Evolutionary conservation across 495 filamentous ascomycete species (phyloP).

Genomic region (Trichoderma asperelloides): DNA sequence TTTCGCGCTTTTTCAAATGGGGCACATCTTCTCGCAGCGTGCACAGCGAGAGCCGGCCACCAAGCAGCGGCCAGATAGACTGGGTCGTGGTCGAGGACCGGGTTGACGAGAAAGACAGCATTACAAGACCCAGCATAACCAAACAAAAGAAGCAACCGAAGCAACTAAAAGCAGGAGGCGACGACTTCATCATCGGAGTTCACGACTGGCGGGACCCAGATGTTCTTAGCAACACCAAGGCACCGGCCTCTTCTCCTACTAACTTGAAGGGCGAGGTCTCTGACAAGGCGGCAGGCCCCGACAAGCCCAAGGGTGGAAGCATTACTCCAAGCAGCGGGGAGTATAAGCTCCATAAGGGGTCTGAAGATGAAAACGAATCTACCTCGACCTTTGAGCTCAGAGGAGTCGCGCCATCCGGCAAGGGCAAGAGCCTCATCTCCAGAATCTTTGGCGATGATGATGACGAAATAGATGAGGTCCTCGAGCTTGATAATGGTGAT

Average conservation of each 20-base stretch:
- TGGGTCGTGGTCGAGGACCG: slow-evolving; percentile 66
- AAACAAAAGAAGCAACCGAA: slow-evolving; percentile 20
- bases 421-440: slow-evolving; percentile 27
- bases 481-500: slow-evolving; percentile 14
- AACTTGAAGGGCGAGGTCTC: neutral
- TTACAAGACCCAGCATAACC: slow-evolving; percentile 27
- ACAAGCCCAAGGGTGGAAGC: slow-evolving; percentile 52
- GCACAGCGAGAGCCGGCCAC: slow-evolving; percentile 56
- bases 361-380: neutral
- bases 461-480: slow-evolving; percentile 16
- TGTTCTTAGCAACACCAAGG: slow-evolving; percentile 17
- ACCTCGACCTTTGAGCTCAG: neutral
- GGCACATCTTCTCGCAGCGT: slow-evolving; percentile 22
- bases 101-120: slow-evolving; percentile 44
- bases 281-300: slow-evolving; percentile 16
- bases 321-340: slow-evolving; percentile 73
- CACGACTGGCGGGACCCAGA: slow-evolving; percentile 91
- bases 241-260: neutral
- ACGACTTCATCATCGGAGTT: slow-evolving; percentile 83
- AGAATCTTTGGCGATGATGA: slow-evolving; percentile 38
- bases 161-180: slow-evolving; percentile 19
- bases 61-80: slow-evolving; percentile 75
- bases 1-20: slow-evolving; percentile 46
- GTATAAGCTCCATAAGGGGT: slow-evolving; percentile 38
- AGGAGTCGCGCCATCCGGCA: slow-evolving; percentile 12